These are phyloP conservation scores for Abortiporus biennis DNA, from an alignment of 1,284 basidiomycete species.

Conservation along the genomic window DNA sequence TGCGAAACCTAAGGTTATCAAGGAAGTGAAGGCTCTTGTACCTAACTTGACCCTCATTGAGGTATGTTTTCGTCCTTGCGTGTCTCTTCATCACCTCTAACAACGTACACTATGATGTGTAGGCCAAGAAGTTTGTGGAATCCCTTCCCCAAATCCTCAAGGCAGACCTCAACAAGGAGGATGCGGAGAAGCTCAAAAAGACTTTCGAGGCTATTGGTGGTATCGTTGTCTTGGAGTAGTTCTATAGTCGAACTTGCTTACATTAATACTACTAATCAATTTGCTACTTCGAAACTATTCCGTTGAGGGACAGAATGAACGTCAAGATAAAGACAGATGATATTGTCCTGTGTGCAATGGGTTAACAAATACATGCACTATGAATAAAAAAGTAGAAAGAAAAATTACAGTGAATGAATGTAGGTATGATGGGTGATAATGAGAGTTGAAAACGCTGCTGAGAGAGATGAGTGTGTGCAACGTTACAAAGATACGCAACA, in stretches of 20 bases:
- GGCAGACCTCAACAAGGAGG: slow-evolving; percentile 95
- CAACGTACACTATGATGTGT: slow-evolving; percentile 11
- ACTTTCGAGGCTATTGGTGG: slow-evolving; percentile 89
- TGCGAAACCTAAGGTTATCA: slow-evolving; percentile 95
- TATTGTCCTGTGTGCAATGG: too few species aligned
- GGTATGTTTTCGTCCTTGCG: slow-evolving; percentile 45
- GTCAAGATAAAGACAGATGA: neutral
- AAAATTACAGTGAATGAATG: neutral
- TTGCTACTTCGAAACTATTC: neutral
- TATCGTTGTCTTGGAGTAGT: slow-evolving; percentile 77
- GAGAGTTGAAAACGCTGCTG: neutral
- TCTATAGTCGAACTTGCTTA: neutral
- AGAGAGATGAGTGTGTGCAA: neutral
- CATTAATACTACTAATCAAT: slow-evolving; percentile 13
- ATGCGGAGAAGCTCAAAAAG: slow-evolving; percentile 94
- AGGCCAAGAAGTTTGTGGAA: slow-evolving; percentile 99
- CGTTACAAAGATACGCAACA: neutral
- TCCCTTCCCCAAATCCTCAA: slow-evolving; percentile 92
- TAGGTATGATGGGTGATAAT: neutral
- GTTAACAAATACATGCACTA: neutral
- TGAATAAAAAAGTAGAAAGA: neutral
- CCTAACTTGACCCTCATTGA: slow-evolving; percentile 95
- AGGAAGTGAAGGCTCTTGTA: slow-evolving; percentile 94
- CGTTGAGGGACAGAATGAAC: neutral
- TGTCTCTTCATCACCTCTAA: neutral